These are phyloP conservation scores for Geotrichum candidum DNA, from an alignment of 1,139 yeast genomes.

Conservation along the genomic window DNA sequence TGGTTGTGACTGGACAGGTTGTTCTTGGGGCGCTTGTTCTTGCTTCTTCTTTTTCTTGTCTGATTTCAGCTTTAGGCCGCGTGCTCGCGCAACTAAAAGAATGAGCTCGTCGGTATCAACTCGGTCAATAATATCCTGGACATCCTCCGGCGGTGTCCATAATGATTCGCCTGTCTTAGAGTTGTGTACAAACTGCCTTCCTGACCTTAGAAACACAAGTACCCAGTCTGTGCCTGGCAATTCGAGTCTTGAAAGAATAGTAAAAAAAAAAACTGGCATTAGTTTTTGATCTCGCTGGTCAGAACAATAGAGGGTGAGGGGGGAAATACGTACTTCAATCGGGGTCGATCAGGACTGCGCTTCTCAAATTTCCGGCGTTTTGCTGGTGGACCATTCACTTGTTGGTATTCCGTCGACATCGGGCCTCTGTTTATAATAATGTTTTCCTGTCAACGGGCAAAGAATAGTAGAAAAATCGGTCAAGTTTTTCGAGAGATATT, in stretches of 20 bases:
- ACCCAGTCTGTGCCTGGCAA: conserved; percentile 36
- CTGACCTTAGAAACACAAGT: conserved; percentile 41
- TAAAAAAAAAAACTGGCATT: not conserved
- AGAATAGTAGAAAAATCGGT: not conserved
- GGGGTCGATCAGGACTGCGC: conserved; percentile 14
- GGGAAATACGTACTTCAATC: not conserved
- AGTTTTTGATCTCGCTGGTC: not conserved
- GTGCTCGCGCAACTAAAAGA: conserved; percentile 41
- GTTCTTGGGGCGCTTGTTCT: conserved; percentile 8
- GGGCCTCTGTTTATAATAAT: not conserved
- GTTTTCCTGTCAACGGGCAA: not conserved
- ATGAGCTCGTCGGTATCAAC: conserved; percentile 38
- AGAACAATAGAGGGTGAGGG: not conserved
- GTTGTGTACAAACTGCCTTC: conserved; percentile 44
- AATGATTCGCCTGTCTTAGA: conserved; percentile 30
- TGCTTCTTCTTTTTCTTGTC: conserved; percentile 16
- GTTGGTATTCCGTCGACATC: not conserved
- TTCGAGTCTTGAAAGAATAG: not conserved
- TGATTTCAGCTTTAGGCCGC: conserved; percentile 39
- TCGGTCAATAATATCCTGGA: conserved; percentile 29
- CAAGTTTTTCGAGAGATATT: not conserved
- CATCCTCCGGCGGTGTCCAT: conserved; percentile 39
- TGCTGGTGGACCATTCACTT: not conserved
- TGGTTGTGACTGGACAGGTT: not conserved
- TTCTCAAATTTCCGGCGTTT: conserved; percentile 3